A percentile compares a stretch with the other conserved stretches of the same genome.
phyloP scores from a whole-genome alignment of 768 basidiomycete species.

The Infundibulicybe gibba region DNA sequence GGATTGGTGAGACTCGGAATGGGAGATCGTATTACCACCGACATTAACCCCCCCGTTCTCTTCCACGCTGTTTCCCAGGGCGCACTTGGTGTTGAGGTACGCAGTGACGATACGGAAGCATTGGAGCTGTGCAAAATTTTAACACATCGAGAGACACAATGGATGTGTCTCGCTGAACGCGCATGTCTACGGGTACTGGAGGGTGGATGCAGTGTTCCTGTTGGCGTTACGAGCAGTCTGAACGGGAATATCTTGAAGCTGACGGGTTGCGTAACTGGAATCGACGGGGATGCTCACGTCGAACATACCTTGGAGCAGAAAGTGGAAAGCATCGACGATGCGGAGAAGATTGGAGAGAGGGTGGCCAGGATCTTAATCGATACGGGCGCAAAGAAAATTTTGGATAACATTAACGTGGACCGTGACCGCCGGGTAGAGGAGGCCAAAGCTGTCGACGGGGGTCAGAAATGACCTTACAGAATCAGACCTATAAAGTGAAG shows the following conservation, averaged over 20 bases:
- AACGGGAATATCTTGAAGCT: conserved; percentile 47
- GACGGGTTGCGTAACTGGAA: conserved; percentile 80
- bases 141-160: conserved; percentile 76
- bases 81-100: conserved; percentile 85
- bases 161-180: conserved; percentile 80
- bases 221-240: conserved; percentile 63
- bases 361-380: conserved; percentile 65
- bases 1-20: conserved; percentile 82
- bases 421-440: conserved; percentile 43
- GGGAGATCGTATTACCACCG: conserved; percentile 70
- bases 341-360: conserved; percentile 62
- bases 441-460: conserved; percentile 18
- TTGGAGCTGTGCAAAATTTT: conserved; percentile 61
- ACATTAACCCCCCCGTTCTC: conserved; percentile 70
- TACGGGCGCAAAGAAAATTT: conserved; percentile 70
- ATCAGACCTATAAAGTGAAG: neutral
- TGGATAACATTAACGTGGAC: conserved; percentile 80
- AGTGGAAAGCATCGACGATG: conserved; percentile 53
- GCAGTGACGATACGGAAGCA: conserved; percentile 57
- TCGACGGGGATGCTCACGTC: conserved; percentile 73
- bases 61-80: conserved; percentile 95
- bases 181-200: conserved; percentile 87
- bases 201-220: conserved; percentile 96
- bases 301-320: conserved; percentile 53
- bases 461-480: neutral